Evolutionary conservation across 768 basidiomycete genomes (phyloP), one percentile per base, ranked within the genome.

Genomic region (Mrakia blollopis): DNA sequence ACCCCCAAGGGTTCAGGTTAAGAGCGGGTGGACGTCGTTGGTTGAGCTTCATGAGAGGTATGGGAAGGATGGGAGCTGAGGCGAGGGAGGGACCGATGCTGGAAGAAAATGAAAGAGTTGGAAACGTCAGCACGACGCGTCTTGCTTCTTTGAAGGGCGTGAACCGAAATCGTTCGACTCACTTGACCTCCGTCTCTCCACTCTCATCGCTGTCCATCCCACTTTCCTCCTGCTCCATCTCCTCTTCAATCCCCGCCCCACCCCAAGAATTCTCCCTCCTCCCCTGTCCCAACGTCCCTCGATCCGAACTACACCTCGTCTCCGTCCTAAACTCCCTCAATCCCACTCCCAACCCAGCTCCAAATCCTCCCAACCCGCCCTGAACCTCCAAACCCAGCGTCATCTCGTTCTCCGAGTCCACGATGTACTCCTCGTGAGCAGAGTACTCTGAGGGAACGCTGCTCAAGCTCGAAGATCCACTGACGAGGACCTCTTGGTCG

Each of bases 11-110:
- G 18, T 68, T 41, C 8, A 68, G 65, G 37, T 39, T 68, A 21
- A 68, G 65, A 21, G 65, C 65, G 21, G 65, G 37, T 25, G 65
- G 65, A n/a, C 65, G 65, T 25, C 25, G 65, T 10, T n/a, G 35
- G 18, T 50, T 50, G 16, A 18, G 16, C 65, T 68, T 35, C 37
- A 39, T 68, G 7, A 68, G 39, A n/a, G 35, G 18, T 9, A 39
- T 39, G 35, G 39, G 25, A 0, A 25, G 65, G 25, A 39, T 23
- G 16, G 39, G 35, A 25, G 18, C 39, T 5, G 28, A 37, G 3
- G 37, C n/a, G 30, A 32, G 32, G 16, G 28, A 30, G 4, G 63
- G 30, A 3, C 32, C 28, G 61, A n/a, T 35, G 35, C 63, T 65
- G 37, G 9, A 30, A 10, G 61, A 13, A 28, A 6, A 39, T 10